These are phyloP conservation scores for Candida berthetii DNA, from an alignment of 805 yeast species.

Conservation along the genomic window DNA sequence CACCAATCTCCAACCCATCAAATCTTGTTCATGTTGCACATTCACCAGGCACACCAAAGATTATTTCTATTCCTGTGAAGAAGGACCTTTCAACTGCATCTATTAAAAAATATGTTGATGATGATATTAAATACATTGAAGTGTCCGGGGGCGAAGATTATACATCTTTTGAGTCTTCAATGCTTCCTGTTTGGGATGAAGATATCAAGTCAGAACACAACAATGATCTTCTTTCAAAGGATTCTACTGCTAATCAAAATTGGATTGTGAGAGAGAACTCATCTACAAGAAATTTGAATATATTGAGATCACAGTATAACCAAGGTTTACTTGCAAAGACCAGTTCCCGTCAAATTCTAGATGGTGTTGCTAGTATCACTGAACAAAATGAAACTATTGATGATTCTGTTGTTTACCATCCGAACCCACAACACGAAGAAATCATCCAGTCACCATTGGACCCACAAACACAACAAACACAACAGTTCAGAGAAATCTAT, in stretches of 20 bases:
- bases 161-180: conserved; percentile 16
- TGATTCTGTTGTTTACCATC: not conserved
- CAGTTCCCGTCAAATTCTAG: not conserved
- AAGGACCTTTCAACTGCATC: not conserved
- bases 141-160: conserved; percentile 8
- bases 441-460: no score
- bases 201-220: conserved; percentile 5
- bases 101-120: not conserved
- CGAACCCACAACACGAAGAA: not conserved
- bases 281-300: not conserved
- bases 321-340: not conserved
- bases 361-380: not conserved
- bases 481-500: not conserved
- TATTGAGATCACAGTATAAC: not conserved
- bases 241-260: not conserved
- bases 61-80: not conserved
- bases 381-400: not conserved
- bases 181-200: conserved; percentile 18
- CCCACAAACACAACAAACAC: not conserved
- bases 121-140: not conserved
- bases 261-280: not conserved
- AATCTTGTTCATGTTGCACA: not conserved
- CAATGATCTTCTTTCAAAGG: conserved; percentile 2
- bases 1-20: not conserved
- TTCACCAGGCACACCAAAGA: not conserved